Evolutionary conservation across 1,139 yeast species (phyloP), one percentile per base, ranked within the genome.

Genomic region (Taphrina communis): DNA sequence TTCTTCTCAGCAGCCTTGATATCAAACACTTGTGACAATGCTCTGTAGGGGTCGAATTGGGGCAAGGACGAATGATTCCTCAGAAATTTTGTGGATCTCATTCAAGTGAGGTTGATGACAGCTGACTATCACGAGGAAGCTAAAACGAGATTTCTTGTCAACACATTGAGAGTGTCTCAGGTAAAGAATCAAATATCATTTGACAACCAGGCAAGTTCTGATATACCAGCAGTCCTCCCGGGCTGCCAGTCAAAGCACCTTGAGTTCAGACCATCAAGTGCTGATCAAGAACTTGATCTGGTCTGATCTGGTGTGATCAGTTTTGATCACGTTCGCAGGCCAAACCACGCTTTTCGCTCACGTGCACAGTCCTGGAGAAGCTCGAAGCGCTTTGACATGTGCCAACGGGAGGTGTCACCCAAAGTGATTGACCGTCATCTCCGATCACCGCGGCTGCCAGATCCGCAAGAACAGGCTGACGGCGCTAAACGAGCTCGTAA

Each of bases 1-100:
- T 12, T 2, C 12, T 6, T 42, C 38, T 38, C 55, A 14, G 38
- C 48, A 5, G 25, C 51, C 6, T n/a, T n/a, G 31, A 35, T 1
- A 2, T 36, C 38, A 21, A 62, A 48, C 6, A 58, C 62, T 25
- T 58, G 62, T 11, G 62, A 38, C 35, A 58, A 31, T 14, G 62
- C 62, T 14, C 46, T 58, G 42, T 58, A 44, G 2, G 53, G 39
- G n/a, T 58, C 46, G 25, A 11, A 58, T 9, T 14, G 52, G 8
- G 51, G 62, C 19, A n/a, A 11, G n/a, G 48, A 44, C 19, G 48
- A 14, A 17, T 44, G 48, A 12, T 6, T 4, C 19, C n/a, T 44
- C 6, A 44, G 48, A 6, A 44, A 4, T 11, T 17, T 44, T 7
- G 48, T n/a, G 48, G n/a, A 6, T n/a, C 19, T 12, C 48, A 44